Base-by-base conservation (phyloP, 768 basidiomycete species). In the Lactarius hatsudake region DNA sequence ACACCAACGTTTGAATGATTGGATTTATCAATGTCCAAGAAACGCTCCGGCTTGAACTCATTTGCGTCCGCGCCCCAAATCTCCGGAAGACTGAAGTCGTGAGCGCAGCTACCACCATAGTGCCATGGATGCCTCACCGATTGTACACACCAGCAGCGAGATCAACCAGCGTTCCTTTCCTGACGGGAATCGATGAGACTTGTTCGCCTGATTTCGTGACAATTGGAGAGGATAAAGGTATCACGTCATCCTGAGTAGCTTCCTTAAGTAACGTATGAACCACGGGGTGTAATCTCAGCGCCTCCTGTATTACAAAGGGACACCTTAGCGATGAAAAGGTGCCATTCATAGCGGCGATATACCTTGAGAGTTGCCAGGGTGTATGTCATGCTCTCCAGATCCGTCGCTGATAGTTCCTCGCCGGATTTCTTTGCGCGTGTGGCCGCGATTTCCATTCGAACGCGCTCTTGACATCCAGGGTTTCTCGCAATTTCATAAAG, bases 171-270 rank as follows among this genome's bases (percentile, higher is more conserved):
- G 59, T 61, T 23, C 65, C 59, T 55, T 62, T 57, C 54, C 12
- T 48, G 6, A 66, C 26, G 5, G 53, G 65, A 55, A 66, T 66
- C 2, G 51, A 51, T 6, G 65, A 23, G 36, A 66, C 42, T 23
- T 45, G 15, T 42, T 62, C 18, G 12, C 65, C 60, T 1, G 54
- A 62, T 32, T 66, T 62, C 17, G 54, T 36, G 9, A 43, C 48
- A 20, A 62, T 57, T 8, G 65, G 65, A n/a, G 56, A 61, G 0
- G 69, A 61, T 15, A 74, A 66, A 5, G 72, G 73, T 12, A 73
- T 62, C 2, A 72, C 67, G 28, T 72, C 71, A 55, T 74, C 72
- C 17, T 60, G 67, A 4, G 38, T 36, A 1, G 73, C 68, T 54
- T 64, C 56, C 9, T 71, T 69, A 5, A 45, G 0, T 2, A 68